phyloP scores from a whole-genome alignment of 208 protist genomes.

The Leishmania mexicana region DNA sequence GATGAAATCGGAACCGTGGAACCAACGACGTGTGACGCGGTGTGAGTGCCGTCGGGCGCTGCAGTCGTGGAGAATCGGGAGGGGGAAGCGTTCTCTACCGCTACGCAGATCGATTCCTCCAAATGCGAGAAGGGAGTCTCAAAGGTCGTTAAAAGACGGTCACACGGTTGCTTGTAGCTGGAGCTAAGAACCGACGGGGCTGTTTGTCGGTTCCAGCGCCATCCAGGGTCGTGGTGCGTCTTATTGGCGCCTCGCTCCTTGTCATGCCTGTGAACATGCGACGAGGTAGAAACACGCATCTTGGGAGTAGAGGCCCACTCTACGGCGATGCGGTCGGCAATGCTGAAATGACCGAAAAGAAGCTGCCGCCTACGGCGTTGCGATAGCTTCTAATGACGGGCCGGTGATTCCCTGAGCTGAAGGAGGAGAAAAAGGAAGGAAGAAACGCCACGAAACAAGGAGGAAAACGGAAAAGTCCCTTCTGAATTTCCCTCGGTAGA shows the following conservation, averaged over 20 bases:
- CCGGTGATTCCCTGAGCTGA: neutral
- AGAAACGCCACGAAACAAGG: neutral
- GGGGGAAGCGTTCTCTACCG: neutral
- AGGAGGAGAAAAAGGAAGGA: neutral
- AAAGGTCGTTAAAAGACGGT: neutral
- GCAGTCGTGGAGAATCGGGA: conserved; percentile 13
- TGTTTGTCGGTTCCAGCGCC: conserved; percentile 4
- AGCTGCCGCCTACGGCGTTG: neutral
- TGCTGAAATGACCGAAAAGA: neutral
- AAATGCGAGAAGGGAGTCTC: neutral
- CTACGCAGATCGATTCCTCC: neutral
- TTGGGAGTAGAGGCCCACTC: neutral
- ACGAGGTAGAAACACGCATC: conserved; percentile 14
- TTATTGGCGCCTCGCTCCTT: neutral
- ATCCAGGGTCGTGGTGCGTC: neutral
- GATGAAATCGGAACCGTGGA: neutral
- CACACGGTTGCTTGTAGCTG: neutral
- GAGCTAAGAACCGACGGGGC: neutral
- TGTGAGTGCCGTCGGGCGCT: conserved; percentile 3
- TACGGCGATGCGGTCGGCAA: neutral
- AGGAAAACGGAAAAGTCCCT: neutral
- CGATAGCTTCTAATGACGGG: neutral
- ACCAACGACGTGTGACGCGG: neutral
- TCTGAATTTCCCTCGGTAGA: neutral
- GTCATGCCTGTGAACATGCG: neutral